Base-by-base conservation (phyloP, 2,329 filamentous ascomycete genomes). In the Fusarium xyrophilum region DNA sequence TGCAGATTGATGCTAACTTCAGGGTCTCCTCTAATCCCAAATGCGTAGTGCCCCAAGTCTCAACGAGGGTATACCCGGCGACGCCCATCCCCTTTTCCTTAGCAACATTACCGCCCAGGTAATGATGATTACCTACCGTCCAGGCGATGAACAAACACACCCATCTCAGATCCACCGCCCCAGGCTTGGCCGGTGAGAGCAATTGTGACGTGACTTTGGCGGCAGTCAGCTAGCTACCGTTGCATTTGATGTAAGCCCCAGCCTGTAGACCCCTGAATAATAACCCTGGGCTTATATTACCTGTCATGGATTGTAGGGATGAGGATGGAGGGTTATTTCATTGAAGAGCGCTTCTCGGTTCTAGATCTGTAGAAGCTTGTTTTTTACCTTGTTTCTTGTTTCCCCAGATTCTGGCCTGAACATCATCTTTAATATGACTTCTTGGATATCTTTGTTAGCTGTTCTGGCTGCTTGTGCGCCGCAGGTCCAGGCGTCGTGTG, bases 401-500 rank as follows among this genome's bases (percentile, higher is more conserved):
- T 42, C 19, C 36, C 30, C 21, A 19, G 21, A 19, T 33, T 33
- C 39, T n/a, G 32, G 2, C 4, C 1, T 9, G 14, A 15, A 35
- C 27, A 54, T 5, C 6, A 3, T 12, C 5, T 6, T 38, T 35
- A 23, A 14, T 25, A 72, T 69, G 64, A 56, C 38, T 52, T 61
- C 53, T 60, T 69, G 60, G 63, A 44, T 63, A 25, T 55, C 53
- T 35, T 17, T 65, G 19, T n/a, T 57, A 5, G 27, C 48, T 47
- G 43, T 71, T 30, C 25, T 74, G 30, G 71, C 65, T 28, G 50
- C 63, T 12, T 71, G 59, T 44, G 64, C 56, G 2, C 67, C 72
- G 5, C 52, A 64, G 32, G 60, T 48, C 15, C 57, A 77, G 38
- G 79, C 79, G 9, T 79, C 78, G 11, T 82, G 80, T 52, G 79